These are phyloP conservation scores for Myriosclerotinia scirpicola DNA, from an alignment of 2,329 filamentous ascomycete species.

Conservation along the genomic window DNA sequence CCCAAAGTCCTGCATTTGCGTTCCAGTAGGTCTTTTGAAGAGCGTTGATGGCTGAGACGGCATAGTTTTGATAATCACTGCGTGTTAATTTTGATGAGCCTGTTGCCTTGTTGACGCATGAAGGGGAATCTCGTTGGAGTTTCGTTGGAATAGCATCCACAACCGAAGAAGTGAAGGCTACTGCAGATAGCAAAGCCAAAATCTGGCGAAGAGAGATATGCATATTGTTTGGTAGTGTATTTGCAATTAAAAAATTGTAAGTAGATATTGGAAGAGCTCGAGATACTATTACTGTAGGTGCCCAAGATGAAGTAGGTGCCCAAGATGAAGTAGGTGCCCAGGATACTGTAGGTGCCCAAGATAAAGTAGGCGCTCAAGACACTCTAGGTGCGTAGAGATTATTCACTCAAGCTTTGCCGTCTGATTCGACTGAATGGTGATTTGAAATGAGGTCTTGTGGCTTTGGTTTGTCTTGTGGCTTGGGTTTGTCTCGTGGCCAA, in stretches of 20 bases:
- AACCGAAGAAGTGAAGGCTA: not conserved
- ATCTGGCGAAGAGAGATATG: conserved; percentile 4
- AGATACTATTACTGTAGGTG: not conserved
- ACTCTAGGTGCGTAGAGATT: not conserved
- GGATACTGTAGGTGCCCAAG: too few species aligned
- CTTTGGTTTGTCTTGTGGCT: not conserved
- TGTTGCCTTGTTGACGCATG: not conserved
- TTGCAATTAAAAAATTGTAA: not conserved
- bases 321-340: too few species aligned
- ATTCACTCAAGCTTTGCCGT: not conserved
- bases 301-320: not conserved
- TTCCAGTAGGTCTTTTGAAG: conserved; percentile 48
- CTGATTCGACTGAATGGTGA: not conserved
- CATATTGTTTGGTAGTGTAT: conserved; percentile 1
- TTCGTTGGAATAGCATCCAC: conserved; percentile 4
- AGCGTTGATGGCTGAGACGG: conserved; percentile 16
- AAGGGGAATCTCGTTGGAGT: not conserved
- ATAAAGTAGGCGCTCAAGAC: too few species aligned
- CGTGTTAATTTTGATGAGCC: not conserved
- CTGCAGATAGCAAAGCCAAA: not conserved
- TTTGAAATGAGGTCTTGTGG: not conserved
- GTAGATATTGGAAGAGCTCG: not conserved
- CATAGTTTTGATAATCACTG: conserved; percentile 19
- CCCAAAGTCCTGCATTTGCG: conserved; percentile 59
- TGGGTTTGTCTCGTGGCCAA: not conserved